phyloP scores from a whole-genome alignment of 352 stramenopile species.

The Phytophthora podocarpi region DNA sequence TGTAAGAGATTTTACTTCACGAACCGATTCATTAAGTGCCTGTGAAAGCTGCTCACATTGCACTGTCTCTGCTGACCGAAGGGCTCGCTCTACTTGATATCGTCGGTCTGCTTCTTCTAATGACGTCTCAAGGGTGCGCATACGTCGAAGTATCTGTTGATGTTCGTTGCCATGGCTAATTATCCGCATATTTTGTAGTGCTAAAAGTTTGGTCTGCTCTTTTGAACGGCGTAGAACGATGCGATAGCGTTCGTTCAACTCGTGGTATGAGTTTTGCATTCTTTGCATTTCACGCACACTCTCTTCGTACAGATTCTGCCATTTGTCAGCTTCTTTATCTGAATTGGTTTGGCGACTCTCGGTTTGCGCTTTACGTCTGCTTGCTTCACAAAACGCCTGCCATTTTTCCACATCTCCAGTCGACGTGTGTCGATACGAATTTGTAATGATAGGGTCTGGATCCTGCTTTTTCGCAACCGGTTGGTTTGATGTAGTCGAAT shows the following conservation, averaged over 20 bases:
- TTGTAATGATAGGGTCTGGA: neutral
- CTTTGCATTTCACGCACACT: conserved; percentile 29
- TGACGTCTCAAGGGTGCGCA: conserved; percentile 49
- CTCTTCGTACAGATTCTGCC: conserved; percentile 34
- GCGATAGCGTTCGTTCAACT: conserved; percentile 58
- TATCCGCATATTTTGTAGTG: conserved; percentile 61
- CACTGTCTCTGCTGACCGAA: conserved; percentile 54
- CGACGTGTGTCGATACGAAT: neutral
- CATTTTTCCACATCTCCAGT: neutral
- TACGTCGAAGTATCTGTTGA: conserved; percentile 58
- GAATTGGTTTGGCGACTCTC: neutral
- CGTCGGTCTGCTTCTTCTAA: conserved; percentile 44
- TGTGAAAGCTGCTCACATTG: conserved; percentile 64
- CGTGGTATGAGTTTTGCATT: conserved; percentile 32
- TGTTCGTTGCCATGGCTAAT: conserved; percentile 58
- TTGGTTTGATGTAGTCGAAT: conserved; percentile 5
- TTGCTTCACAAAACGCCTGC: conserved; percentile 18
- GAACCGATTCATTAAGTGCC: conserved; percentile 52
- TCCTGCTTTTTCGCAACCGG: neutral
- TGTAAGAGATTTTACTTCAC: conserved; percentile 54
- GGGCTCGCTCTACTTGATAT: conserved; percentile 54
- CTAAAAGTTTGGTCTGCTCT: conserved; percentile 73
- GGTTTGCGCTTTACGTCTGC: conserved; percentile 9
- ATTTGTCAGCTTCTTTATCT: conserved; percentile 26
- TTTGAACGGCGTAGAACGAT: conserved; percentile 59